Base-by-base conservation (phyloP, 2,329 filamentous ascomycete genomes). In the Apiospora phragmitis region DNA sequence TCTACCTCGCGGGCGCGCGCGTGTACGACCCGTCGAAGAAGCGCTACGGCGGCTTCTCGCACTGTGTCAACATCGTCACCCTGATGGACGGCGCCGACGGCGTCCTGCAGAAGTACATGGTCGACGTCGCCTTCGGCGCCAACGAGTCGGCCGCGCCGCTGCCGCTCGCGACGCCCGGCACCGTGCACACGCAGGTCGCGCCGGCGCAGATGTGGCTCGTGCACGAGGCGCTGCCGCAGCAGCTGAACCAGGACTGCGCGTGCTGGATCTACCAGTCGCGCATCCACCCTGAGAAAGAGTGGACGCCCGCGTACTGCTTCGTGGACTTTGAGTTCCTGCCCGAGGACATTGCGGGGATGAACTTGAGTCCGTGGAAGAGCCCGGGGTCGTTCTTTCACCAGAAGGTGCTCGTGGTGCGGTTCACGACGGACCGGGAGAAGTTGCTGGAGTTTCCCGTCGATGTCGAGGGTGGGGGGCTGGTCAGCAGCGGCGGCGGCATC, bases 281-380 rank as follows among this genome's bases (percentile, higher is more conserved):
- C n/a, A 26, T 70, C 16, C 77, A 66, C 14, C 67, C 78, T 3
- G 73, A 79, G 1, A 76, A 74, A 21, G 79, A 80, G 0, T 87
- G 83, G 79, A 73, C 77, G 16, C 79, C 81, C 2, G 80, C 78
- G 62, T 87, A 86, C 75, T 85, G 82, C 70, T 88, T 86, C 72
- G 83, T 81, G 4, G 82, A 85, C 69, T 81, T 78, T 5, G 82
- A 83, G 71, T 83, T 83, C 72, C 70, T 82, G 26, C 78, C 77
- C 18, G 77, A 80, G 69, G 83, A 84, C 71, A 83, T 81, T 68
- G 76, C 78, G 69, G 78, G 80, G 65, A 81, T 84, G 80, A 82
- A 80, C 67, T 78, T 78, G 49, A 78, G 71, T 29, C 82, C 81
- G 0, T 81, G 77, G 55, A 80, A 75, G 24, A 77, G 76, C 66